Evolutionary conservation across 768 basidiomycete genomes (phyloP).

Genomic region (Rhizopogon vinicolor): DNA sequence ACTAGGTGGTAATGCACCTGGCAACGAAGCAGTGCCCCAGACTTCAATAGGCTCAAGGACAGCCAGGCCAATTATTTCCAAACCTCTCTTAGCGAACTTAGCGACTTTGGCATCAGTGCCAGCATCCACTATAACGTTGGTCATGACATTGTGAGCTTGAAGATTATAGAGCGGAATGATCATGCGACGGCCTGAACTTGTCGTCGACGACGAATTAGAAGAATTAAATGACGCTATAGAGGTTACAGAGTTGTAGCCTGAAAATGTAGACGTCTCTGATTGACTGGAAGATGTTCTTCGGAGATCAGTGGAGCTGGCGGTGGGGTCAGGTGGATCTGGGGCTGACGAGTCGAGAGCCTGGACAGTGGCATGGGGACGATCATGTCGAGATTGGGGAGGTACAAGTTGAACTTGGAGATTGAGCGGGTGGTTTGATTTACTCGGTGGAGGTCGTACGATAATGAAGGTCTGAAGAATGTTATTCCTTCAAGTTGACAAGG

Average conservation of each 20-base stretch:
- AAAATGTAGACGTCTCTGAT: slow-evolving; percentile 46
- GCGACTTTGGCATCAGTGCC: slow-evolving; percentile 87
- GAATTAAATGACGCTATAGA: slow-evolving; percentile 38
- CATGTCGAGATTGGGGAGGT: slow-evolving; percentile 45
- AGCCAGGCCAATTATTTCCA: slow-evolving; percentile 76
- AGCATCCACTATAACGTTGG: slow-evolving; percentile 82
- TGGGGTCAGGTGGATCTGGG: slow-evolving; percentile 20
- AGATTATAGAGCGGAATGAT: slow-evolving; percentile 88
- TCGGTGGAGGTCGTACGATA: slow-evolving; percentile 86
- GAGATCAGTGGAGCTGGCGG: slow-evolving; percentile 20
- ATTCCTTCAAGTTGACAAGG: slow-evolving; percentile 1
- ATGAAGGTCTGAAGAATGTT: slow-evolving; percentile 67
- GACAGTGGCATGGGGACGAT: slow-evolving; percentile 31
- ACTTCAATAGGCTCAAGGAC: slow-evolving; percentile 81
- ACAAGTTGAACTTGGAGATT: slow-evolving; percentile 93
- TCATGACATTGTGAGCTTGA: slow-evolving; percentile 83
- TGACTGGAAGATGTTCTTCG: slow-evolving; percentile 33
- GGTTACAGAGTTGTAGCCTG: slow-evolving; percentile 44
- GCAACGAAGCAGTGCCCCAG: slow-evolving; percentile 31
- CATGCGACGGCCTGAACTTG: slow-evolving; percentile 52
- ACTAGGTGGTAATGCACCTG: slow-evolving; percentile 5
- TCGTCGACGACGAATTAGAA: slow-evolving; percentile 37
- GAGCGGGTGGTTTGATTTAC: slow-evolving; percentile 79
- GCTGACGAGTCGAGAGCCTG: slow-evolving; percentile 41
- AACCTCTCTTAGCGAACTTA: slow-evolving; percentile 64